These are phyloP conservation scores for Suzukiozyma palmioleophila DNA, from an alignment of 1,139 yeast species.

Conservation along the genomic window DNA sequence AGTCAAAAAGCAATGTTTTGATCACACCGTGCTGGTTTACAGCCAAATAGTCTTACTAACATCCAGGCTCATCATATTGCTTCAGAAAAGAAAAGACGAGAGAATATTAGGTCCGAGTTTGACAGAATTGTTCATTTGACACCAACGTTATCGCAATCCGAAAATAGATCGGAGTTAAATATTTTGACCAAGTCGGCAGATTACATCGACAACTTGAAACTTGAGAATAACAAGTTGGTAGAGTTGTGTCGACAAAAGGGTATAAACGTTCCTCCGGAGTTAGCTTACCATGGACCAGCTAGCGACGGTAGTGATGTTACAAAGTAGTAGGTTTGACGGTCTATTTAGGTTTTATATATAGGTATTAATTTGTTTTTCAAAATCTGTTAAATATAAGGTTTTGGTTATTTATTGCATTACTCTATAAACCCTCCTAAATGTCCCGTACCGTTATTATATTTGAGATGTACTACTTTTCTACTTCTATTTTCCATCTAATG, in stretches of 20 bases:
- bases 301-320: conserved; percentile 16
- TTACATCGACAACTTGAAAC: conserved; percentile 38
- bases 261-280: conserved; percentile 34
- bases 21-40: conserved; percentile 1
- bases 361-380: no score
- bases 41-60: conserved; percentile 9
- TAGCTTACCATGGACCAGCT: conserved; percentile 36
- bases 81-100: conserved; percentile 47
- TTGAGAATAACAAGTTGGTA: conserved; percentile 34
- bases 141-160: conserved; percentile 39
- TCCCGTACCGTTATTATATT: no score
- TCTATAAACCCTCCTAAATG: neutral
- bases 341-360: no score
- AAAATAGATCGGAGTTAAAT: conserved; percentile 42
- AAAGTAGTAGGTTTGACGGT: conserved; percentile 4
- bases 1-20: neutral
- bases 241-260: conserved; percentile 33
- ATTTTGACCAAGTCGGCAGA: conserved; percentile 46
- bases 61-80: conserved; percentile 46
- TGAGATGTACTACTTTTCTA: no score
- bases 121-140: conserved; percentile 42
- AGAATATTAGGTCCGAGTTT: conserved; percentile 43
- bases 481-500: conserved; percentile 19
- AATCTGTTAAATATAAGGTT: no score
- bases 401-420: no score